phyloP scores from a whole-genome alignment of 169 alveolate species.

The Perkinsus chesapeaki region DNA sequence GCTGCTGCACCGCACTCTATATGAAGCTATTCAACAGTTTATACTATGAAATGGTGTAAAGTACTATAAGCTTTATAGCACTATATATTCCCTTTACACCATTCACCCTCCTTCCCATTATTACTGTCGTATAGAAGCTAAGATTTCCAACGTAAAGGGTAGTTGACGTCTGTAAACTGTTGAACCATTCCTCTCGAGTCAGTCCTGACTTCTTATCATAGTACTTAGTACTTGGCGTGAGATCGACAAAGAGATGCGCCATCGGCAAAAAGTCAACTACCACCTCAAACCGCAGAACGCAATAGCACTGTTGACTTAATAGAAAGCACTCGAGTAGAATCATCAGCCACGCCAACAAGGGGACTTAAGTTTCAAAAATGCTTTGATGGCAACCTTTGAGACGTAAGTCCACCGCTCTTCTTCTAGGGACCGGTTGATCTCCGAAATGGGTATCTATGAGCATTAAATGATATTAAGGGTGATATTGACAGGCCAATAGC shows the following conservation, averaged over 20 bases:
- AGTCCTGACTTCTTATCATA: constrained; percentile 23
- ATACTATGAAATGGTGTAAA: no score
- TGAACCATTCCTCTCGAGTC: constrained; percentile 15
- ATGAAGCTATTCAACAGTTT: no score
- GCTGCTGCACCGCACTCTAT: no score
- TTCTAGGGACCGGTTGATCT: background rate
- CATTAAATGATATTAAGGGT: no score
- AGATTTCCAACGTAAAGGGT: constrained; percentile 32
- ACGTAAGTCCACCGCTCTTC: background rate
- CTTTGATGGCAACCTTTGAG: background rate
- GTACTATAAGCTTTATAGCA: no score
- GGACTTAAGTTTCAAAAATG: background rate
- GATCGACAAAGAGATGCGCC: background rate
- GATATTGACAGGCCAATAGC: no score
- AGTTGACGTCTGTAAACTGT: constrained; percentile 22
- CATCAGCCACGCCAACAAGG: no score
- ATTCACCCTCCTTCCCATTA: no score
- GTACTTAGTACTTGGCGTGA: background rate
- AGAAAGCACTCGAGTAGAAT: no score
- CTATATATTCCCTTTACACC: no score
- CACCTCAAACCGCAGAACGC: no score
- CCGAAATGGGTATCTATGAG: background rate
- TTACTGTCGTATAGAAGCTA: constrained; percentile 17
- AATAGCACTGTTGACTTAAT: no score
- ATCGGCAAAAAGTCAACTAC: background rate